Base-by-base conservation (phyloP, 2,329 filamentous ascomycete genomes). In the Aspergillus arachidicola region DNA sequence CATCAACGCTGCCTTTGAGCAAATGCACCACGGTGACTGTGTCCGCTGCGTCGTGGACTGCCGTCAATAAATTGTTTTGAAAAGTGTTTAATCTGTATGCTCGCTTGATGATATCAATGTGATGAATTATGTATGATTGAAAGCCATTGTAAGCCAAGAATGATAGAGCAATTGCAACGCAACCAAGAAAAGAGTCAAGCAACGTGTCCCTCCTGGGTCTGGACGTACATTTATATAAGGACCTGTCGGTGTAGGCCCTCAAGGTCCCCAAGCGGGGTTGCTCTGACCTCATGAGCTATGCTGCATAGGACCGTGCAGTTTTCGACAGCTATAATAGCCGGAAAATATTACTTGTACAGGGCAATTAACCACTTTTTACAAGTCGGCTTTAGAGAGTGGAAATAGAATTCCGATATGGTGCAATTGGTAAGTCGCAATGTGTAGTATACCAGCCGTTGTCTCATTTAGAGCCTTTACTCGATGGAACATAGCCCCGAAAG, bases 1-100 rank as follows among this genome's bases (percentile, higher is more conserved):
- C 74, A 96, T 99, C 81, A 98, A 98, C 85, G 83, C 85, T 58
- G 94, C 93, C 23, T 99, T 97, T 75, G 87, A 93, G 68, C 88
- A 91, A 72, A 99, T 99, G 95, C 96, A 97, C 86, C 86, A 89
- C 64, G 95, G 95, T 63, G 94, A 98, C 81, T 99, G 95, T 82
- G 97, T 99, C 75, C 92, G 95, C 68, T 96, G 93, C 71, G 95
- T 98, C 11, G 91, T 97, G 59, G 88, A 89, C 67, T 88, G 86
- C 61, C 65, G 58, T 64, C 43, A 59, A 57, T 30, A 57, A 41
- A 60, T 32, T 14, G 21, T 32, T 41, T 12, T 30, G 57, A 66
- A 64, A 61, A 62, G 59, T 38, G 58, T 51, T 32, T 61, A 32
- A 51, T 36, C 21, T 58, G 57, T 58, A 48, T 36, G 19, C n/a